Percentiles rank a stretch among this genome's conserved stretches.
phyloP scores from a whole-genome alignment of 208 protist genomes.

The Leishmania lainsoni region DNA sequence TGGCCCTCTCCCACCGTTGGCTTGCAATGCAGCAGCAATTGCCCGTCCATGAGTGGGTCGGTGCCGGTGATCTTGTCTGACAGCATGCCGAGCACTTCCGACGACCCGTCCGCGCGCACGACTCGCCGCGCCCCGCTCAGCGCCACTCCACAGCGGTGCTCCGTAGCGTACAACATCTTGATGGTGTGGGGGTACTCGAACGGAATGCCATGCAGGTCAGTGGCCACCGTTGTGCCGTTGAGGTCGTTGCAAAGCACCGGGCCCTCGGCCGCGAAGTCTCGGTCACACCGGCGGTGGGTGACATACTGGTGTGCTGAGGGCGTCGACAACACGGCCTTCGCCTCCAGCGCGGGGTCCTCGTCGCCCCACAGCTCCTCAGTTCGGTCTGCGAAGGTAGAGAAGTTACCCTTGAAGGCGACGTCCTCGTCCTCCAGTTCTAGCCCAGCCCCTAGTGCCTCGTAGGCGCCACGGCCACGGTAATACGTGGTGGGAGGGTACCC shows the following conservation, averaged over 20 bases:
- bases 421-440: constrained; percentile 61
- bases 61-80: constrained; percentile 73
- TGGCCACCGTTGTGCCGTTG: constrained; percentile 41
- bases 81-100: constrained; percentile 32
- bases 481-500: constrained; percentile 64
- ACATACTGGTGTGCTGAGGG: constrained; percentile 34
- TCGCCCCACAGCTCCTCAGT: constrained; percentile 32
- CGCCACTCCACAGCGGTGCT: constrained; percentile 76
- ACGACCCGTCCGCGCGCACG: constrained; percentile 4
- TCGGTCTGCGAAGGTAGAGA: constrained; percentile 49
- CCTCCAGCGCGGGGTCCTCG: constrained; percentile 31
- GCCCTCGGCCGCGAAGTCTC: constrained; percentile 67
- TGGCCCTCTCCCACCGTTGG: constrained; percentile 50
- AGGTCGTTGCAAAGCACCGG: constrained; percentile 52
- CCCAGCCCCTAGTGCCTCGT: constrained; percentile 66
- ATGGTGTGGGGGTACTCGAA: constrained; percentile 56
- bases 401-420: constrained; percentile 81
- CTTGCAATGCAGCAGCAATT: constrained; percentile 42
- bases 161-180: constrained; percentile 66
- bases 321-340: constrained; percentile 13
- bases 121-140: constrained; percentile 44
- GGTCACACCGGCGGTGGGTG: constrained; percentile 66
- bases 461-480: constrained; percentile 73
- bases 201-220: constrained; percentile 38
- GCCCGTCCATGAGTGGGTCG: constrained; percentile 62